Evolutionary conservation across 495 filamentous ascomycete genomes (phyloP).

Genomic region (Penicillium soppii): DNA sequence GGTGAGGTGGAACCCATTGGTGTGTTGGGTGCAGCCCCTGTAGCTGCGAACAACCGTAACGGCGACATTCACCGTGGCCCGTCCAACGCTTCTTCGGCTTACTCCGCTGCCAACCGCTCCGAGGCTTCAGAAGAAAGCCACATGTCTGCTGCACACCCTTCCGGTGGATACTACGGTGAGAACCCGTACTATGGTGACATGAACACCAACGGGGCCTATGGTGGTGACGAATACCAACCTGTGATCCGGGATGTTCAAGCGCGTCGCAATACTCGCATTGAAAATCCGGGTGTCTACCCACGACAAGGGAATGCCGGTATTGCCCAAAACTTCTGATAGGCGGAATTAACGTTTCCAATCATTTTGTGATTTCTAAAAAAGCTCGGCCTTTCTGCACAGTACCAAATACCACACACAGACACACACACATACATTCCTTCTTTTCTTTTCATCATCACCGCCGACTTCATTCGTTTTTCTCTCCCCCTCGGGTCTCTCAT

Average conservation of each 20-base stretch:
- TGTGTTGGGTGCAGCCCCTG: conserved; percentile 69
- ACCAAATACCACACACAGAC: conserved; percentile 1
- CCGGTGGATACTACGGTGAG: conserved; percentile 49
- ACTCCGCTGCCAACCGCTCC: conserved; percentile 79
- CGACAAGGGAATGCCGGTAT: conserved; percentile 91
- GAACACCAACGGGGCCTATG: conserved; percentile 56
- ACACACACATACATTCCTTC: not conserved
- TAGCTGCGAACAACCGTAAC: conserved; percentile 59
- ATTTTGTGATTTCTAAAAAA: conserved; percentile 9
- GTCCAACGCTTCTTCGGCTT: conserved; percentile 95
- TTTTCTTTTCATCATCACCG: conserved; percentile 12
- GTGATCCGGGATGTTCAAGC: conserved; percentile 94
- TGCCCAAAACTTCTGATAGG: conserved; percentile 87
- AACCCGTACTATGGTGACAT: conserved; percentile 57
- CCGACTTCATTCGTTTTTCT: conserved; percentile 23
- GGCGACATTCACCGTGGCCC: conserved; percentile 80
- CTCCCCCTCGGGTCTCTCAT: conserved; percentile 15
- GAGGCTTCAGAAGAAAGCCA: conserved; percentile 78
- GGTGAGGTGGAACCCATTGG: conserved; percentile 73
- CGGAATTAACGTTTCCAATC: conserved; percentile 3
- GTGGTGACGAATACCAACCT: conserved; percentile 62
- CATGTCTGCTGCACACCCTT: conserved; percentile 48
- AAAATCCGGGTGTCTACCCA: conserved; percentile 81
- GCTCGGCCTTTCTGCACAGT: conserved; percentile 9
- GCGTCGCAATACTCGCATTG: conserved; percentile 87